A percentile compares a stretch with the other conserved stretches of the same genome.
These are phyloP conservation scores for Debaryomyces prosopidis DNA, from an alignment of 805 yeast genomes.

Conservation along the genomic window DNA sequence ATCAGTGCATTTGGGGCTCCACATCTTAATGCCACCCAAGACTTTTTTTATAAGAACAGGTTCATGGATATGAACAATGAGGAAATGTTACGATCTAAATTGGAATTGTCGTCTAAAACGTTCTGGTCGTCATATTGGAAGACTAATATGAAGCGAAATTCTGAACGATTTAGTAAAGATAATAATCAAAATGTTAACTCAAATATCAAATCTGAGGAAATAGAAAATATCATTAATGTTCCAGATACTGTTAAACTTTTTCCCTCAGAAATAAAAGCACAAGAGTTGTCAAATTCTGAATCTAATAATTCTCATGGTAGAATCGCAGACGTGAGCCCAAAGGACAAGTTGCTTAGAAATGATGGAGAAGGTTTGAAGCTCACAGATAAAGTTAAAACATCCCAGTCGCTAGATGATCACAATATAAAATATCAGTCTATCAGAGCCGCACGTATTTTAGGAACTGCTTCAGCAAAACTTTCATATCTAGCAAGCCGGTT, in stretches of 20 bases:
- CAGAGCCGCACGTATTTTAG: slow-evolving; percentile 45
- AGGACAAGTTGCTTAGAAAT: slow-evolving; percentile 13
- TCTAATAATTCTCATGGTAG: neutral
- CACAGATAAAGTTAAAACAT: slow-evolving; percentile 24
- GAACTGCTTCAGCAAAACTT: slow-evolving; percentile 64
- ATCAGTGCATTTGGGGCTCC: slow-evolving; percentile 59
- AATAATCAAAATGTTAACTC: slow-evolving; percentile 26
- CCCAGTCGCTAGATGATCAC: slow-evolving; percentile 7
- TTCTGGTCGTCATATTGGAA: slow-evolving; percentile 62
- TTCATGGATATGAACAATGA: slow-evolving; percentile 33
- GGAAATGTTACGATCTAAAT: slow-evolving; percentile 26
- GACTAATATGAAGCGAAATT: slow-evolving; percentile 34
- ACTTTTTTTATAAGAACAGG: slow-evolving; percentile 53
- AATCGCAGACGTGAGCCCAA: slow-evolving; percentile 1
- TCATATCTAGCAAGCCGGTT: slow-evolving; percentile 58
- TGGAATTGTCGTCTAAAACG: slow-evolving; percentile 33
- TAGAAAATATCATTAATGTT: slow-evolving; percentile 3
- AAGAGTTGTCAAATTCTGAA: neutral
- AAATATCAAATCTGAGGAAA: slow-evolving; percentile 4
- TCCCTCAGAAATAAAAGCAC: neutral
- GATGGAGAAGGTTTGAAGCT: slow-evolving; percentile 20
- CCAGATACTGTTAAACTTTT: slow-evolving; percentile 1
- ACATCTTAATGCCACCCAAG: slow-evolving; percentile 52
- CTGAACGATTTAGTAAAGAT: slow-evolving; percentile 38
- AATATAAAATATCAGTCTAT: slow-evolving; percentile 14